Evolutionary conservation across 2,329 filamentous ascomycete genomes (phyloP).

Genomic region (Herpotrichia juniperi): DNA sequence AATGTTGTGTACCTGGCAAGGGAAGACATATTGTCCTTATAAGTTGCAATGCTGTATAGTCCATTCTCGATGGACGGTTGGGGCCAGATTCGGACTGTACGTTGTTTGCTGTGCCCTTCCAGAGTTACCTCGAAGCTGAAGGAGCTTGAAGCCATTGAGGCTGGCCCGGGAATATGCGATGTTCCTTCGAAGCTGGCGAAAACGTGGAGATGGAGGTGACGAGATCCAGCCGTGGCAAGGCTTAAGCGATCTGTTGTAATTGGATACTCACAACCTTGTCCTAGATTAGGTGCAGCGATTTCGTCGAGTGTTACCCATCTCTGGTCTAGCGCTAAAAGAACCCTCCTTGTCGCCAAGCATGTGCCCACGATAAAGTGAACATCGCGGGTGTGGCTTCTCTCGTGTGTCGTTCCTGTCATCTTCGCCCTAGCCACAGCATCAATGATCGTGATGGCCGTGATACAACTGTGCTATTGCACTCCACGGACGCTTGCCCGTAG

Average conservation of each 20-base stretch:
- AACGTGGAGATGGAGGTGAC: not conserved
- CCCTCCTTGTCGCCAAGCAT: not conserved
- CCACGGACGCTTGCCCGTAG: not conserved
- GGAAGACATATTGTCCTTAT: constrained; percentile 23
- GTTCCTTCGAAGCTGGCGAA: not conserved
- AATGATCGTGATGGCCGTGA: not conserved
- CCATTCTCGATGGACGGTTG: constrained; percentile 9
- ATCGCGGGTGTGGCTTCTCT: not conserved
- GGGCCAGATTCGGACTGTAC: not conserved
- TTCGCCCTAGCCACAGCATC: not conserved
- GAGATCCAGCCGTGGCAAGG: not conserved
- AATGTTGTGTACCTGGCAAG: constrained; percentile 6
- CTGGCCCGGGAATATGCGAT: not conserved
- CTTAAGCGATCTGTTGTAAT: not conserved
- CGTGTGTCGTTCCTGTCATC: not conserved
- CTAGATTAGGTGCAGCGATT: not conserved
- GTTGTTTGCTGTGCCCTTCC: not conserved
- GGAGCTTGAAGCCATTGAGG: not conserved
- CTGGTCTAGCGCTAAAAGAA: not conserved
- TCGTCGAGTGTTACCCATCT: not conserved
- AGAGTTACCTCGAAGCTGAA: not conserved
- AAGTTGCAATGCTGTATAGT: constrained; percentile 6
- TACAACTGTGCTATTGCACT: not conserved
- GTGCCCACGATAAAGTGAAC: not conserved
- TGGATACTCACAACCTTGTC: not conserved